Base-by-base conservation (phyloP, 2,329 filamentous ascomycete species). In the Sclerotiophoma versabilis region DNA sequence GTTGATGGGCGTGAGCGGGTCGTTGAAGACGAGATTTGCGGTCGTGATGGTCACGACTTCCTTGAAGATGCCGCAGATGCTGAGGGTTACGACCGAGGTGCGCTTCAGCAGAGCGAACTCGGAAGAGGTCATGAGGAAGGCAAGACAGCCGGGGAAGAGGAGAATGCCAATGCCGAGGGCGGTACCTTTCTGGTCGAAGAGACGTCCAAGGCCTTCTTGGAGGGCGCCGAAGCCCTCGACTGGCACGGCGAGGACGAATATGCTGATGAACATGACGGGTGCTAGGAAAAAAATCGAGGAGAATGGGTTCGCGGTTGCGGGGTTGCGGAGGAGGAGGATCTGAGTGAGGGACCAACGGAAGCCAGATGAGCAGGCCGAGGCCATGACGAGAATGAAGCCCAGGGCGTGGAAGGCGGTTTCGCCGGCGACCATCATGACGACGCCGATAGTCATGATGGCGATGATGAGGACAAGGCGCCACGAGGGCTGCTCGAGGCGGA, bases 311-410 rank as follows among this genome's bases (percentile, higher is more conserved):
- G 91, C 91, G 0, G 95, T 99, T 17, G 95, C 93, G 1, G 93
- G 92, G 75, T 97, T 96, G 64, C 93, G 89, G 23, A 98, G 85
- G 6, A 99, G 85, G 4, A 99, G 85, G 56, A 99, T 96, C 73
- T 99, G 95, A 0, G 95, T 98, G n/a, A 99, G 80, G n/a, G 87
- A 91, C 95, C 95, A 99, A 66, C 95, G 89, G 79, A 99, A 96
- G 49, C 95, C 95, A 1, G 92, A 96, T 73, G 96, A 96, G 77
- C 96, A 95, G 46, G 92, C 91, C 11, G 95, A 93, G 0, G 89
- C 87, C 75, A 99, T 98, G 77, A 98, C 90, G 60, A 99, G 88
- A 39, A 92, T 77, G 75, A 99, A 99, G 34, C 95, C 95, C 25
- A 91, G 82, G 0, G 89, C 81, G 65, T 92, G 87, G 77, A 99